Conservation (phyloP, 192 early-diverging fungal species). For the Rhizophagus clarus region DNA sequence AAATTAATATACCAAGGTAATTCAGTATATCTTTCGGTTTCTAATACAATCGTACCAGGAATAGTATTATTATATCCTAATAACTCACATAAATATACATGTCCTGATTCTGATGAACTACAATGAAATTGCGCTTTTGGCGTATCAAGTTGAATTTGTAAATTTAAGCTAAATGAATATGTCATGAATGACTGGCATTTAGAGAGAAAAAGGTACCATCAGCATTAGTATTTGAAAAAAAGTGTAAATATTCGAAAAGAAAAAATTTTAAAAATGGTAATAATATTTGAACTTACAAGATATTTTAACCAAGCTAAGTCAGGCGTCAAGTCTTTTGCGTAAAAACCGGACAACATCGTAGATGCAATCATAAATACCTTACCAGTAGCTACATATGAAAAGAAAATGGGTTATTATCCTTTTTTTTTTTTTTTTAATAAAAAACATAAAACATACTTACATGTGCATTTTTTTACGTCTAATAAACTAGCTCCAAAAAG, state of each 20-base stretch:
- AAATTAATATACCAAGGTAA: not conserved
- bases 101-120: not conserved
- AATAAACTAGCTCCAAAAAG: constrained; percentile 14
- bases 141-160: constrained; percentile 21
- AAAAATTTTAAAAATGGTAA: too few relatives aligned
- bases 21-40: not conserved
- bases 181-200: not conserved
- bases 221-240: not conserved
- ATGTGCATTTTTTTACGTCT: not conserved
- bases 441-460: constrained; percentile 20
- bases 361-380: constrained; percentile 19
- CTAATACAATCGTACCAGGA: not conserved
- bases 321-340: not conserved
- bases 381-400: not conserved
- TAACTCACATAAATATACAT: not conserved
- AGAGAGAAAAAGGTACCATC: not conserved
- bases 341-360: constrained; percentile 22
- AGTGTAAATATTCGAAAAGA: too few relatives aligned
- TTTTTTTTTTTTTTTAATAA: too few relatives aligned
- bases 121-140: not conserved
- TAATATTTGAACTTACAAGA: not conserved
- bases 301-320: constrained; percentile 7
- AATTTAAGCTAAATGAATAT: not conserved
- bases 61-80: not conserved
- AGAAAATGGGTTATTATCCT: too few relatives aligned